A percentile compares a stretch with the other conserved stretches of the same genome.
phyloP scores from a whole-genome alignment of 331 rosid species.

The Arachis monticola region DNA sequence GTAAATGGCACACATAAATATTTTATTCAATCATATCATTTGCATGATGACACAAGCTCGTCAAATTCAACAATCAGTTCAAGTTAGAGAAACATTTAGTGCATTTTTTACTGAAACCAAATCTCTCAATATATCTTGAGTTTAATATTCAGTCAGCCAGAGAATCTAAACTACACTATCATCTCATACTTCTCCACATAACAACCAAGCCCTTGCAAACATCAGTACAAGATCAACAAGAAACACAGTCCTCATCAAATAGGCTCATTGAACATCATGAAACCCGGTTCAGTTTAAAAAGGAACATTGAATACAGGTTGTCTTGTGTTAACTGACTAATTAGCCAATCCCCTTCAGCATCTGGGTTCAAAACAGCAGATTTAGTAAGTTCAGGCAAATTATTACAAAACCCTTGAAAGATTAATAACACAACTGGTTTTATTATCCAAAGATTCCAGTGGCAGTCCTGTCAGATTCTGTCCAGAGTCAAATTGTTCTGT shows the following conservation, averaged over 20 bases:
- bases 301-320: slow-evolving; percentile 22
- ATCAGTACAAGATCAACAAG: slow-evolving; percentile 24
- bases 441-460: slow-evolving; percentile 36
- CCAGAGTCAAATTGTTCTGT: slow-evolving; percentile 50
- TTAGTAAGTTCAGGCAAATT: slow-evolving; percentile 41
- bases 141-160: background rate
- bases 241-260: slow-evolving; percentile 30
- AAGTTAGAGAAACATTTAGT: slow-evolving; percentile 2
- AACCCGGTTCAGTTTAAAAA: slow-evolving; percentile 30
- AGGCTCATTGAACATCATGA: slow-evolving; percentile 41
- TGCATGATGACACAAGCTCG: background rate
- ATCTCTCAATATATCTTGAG: slow-evolving; percentile 13
- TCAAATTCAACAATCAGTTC: slow-evolving; percentile 20
- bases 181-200: slow-evolving; percentile 14
- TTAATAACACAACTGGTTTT: no score
- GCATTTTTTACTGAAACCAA: background rate
- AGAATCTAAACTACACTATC: slow-evolving; percentile 38
- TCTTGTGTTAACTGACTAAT: slow-evolving; percentile 37
- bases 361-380: slow-evolving; percentile 51
- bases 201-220: slow-evolving; percentile 30
- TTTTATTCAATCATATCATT: background rate
- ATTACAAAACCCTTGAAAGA: slow-evolving; percentile 22
- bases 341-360: slow-evolving; percentile 33
- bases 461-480: slow-evolving; percentile 46
- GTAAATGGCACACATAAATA: background rate